Base-by-base conservation (phyloP, 2,329 filamentous ascomycete genomes). In the Karstenula rhodostoma region DNA sequence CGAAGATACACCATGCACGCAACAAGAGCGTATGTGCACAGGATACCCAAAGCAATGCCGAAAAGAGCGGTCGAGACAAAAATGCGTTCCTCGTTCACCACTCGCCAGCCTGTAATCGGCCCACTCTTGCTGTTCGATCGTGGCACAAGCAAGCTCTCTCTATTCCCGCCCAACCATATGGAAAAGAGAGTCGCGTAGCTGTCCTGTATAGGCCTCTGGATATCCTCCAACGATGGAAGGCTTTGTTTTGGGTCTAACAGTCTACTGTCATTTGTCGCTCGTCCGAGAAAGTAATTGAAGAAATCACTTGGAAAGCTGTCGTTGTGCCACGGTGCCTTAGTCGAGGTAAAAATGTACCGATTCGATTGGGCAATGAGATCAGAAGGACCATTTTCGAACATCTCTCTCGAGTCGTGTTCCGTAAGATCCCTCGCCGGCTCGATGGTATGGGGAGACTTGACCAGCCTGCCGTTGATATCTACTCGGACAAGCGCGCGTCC, bases 21-120 rank as follows among this genome's bases (percentile, higher is more conserved):
- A 0, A 82, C 79, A 0, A 83, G 8, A 0, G 82, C 64, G 46
- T 87, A 83, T 0, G 81, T 22, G 0, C 49, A 63, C 0, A 89
- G 61, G 0, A 88, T 80, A 0, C 59, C 61, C 6, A 84, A 70
- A 0, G 80, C 76, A 0, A 87, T 78, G 3, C 75, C 66, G 48
- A 86, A 83, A 22, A 86, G 82, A 0, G 78, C 59, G 0, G 64
- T 64, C 0, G 83, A 82, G 33, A 88, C 70, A 49, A 88, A 85
- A 0, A 88, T 79, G 0, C 83, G 77, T 0, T 73, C 79, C 22
- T 84, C 77, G 0, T 59, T 57, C 0, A 63, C 67, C 0, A 70
- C 55, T 0, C 64, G 52, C 2, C 57, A 59, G 0, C 71, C 78
- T 0, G 61, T 4, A 0, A 75, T 29, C 0, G 58, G 22, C 17